These are phyloP conservation scores for Trypanosoma cruzi DNA, from an alignment of 208 protist species.

Conservation along the genomic window DNA sequence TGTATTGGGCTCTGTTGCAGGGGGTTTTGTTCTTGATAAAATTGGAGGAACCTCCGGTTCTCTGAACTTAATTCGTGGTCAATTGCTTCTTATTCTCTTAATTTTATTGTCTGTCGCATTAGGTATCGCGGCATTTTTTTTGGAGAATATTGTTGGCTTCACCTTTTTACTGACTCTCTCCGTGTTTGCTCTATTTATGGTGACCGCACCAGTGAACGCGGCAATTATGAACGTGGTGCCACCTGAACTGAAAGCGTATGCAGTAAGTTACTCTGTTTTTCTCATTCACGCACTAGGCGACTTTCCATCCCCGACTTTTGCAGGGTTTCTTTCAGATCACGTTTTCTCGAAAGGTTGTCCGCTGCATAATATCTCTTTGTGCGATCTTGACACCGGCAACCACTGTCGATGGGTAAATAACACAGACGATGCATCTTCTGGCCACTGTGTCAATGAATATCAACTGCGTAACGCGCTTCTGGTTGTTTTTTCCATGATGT, in stretches of 20 bases:
- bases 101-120: slow-evolving; percentile 49
- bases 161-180: slow-evolving; percentile 39
- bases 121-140: slow-evolving; percentile 46
- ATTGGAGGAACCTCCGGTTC: slow-evolving; percentile 57
- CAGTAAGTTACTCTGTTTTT: slow-evolving; percentile 86
- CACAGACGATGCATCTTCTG: slow-evolving; percentile 13
- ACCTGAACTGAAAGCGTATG: slow-evolving; percentile 69
- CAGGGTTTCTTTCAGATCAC: slow-evolving; percentile 66
- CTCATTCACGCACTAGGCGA: slow-evolving; percentile 88
- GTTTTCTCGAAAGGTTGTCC: slow-evolving; percentile 49
- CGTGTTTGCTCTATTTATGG: slow-evolving; percentile 67
- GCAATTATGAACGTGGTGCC: slow-evolving; percentile 69
- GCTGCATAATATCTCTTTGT: slow-evolving; percentile 6
- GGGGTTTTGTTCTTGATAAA: slow-evolving; percentile 65
- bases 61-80: slow-evolving; percentile 49
- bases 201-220: slow-evolving; percentile 84
- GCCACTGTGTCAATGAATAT: slow-evolving; percentile 46
- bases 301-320: slow-evolving; percentile 86
- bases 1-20: slow-evolving; percentile 64
- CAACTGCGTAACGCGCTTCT: slow-evolving; percentile 78
- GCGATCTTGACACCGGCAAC: neutral
- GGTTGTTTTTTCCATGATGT: slow-evolving; percentile 58
- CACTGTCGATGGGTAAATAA: slow-evolving; percentile 50
- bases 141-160: slow-evolving; percentile 36
- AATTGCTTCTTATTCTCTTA: slow-evolving; percentile 54